Evolutionary conservation across 495 filamentous ascomycete species (phyloP).

Genomic region (Hypoxylon perforatum): DNA sequence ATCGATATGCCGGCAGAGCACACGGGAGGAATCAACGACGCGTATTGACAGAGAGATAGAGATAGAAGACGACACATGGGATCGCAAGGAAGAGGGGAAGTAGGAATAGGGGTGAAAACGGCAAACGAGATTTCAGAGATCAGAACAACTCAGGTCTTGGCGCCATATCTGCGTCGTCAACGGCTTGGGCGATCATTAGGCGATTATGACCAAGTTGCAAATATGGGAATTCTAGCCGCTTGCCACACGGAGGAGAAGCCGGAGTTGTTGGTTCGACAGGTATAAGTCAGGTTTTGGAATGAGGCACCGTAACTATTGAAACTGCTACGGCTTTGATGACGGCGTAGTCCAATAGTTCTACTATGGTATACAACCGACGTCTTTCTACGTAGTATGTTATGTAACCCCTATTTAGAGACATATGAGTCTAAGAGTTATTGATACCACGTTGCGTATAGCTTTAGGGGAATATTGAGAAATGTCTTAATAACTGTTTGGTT

Average conservation of each 20-base stretch:
- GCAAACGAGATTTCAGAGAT: too few species aligned
- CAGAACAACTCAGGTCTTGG: slow-evolving; percentile 8
- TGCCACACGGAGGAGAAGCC: slow-evolving; percentile 23
- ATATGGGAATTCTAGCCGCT: slow-evolving; percentile 18
- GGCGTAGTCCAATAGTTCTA: slow-evolving; percentile 6
- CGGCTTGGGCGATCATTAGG: slow-evolving; percentile 21
- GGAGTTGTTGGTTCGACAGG: slow-evolving; percentile 8
- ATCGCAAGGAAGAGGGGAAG: slow-evolving; percentile 27
- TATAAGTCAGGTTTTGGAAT: slow-evolving; percentile 5
- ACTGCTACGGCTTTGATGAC: slow-evolving; percentile 2
- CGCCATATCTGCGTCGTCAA: slow-evolving; percentile 14
- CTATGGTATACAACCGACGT: neutral
- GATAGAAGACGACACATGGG: slow-evolving; percentile 4
- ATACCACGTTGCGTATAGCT: slow-evolving; percentile 12
- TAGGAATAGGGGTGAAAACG: neutral
- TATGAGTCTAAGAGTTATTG: slow-evolving; percentile 3
- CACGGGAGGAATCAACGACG: slow-evolving; percentile 1
- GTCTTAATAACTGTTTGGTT: too few species aligned
- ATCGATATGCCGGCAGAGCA: slow-evolving; percentile 24
- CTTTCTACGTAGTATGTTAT: slow-evolving; percentile 1
- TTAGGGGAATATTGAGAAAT: too few species aligned
- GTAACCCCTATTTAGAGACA: neutral
- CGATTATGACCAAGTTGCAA: slow-evolving; percentile 20
- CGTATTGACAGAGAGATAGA: too few species aligned
- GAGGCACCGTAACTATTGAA: slow-evolving; percentile 10